Evolutionary conservation across 257 asterid species (phyloP), one percentile per base, ranked within the genome.

Genomic region (Voacanga thouarsii): DNA sequence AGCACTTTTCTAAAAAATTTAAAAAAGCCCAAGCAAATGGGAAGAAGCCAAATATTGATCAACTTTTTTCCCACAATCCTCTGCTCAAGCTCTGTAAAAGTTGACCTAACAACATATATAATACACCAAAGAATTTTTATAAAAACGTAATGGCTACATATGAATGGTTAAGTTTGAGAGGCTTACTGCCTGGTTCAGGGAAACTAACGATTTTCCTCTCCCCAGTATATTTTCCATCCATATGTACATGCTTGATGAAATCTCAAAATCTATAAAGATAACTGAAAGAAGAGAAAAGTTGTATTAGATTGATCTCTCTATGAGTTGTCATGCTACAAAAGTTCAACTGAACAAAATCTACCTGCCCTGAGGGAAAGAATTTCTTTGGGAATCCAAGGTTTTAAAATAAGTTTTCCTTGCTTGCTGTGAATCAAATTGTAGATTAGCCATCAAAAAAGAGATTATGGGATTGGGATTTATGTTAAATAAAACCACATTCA

Each of bases 341-440:
- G 23, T 14, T 67, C 16, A 47, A 24, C 12, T 16, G 18, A 79
- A 51, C 43, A 37, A 26, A 71, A 50, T 41, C 77, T 84, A 91
- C 99, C 96, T 83, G 79, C 86, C 69, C n/a, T 93, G 97, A 10
- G 99, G 97, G 80, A 82, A 84, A 75, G 79, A 49, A 82, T 87
- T 87, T 43, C 86, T 86, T 18, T 84, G 80, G 3, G 93, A 87
- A 87, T 95, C 97, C 97, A 96, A 90, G 26, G 85, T 71, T 79
- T 88, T 95, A 30, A 95, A 90, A 80, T 93, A 93, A 82, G 89
- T 88, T 75, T 89, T 81, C 85, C 86, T 86, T 51, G 97, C 97
- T 80, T 93, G 77, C 99, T 95, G 85, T 30, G 33, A 80, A 70
- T 26, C 70, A 80, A 5, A 53, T 47, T 66, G 19, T 1, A 33